These are phyloP conservation scores for Calycina herbarum DNA, from an alignment of 2,329 filamentous ascomycete genomes.

Conservation along the genomic window DNA sequence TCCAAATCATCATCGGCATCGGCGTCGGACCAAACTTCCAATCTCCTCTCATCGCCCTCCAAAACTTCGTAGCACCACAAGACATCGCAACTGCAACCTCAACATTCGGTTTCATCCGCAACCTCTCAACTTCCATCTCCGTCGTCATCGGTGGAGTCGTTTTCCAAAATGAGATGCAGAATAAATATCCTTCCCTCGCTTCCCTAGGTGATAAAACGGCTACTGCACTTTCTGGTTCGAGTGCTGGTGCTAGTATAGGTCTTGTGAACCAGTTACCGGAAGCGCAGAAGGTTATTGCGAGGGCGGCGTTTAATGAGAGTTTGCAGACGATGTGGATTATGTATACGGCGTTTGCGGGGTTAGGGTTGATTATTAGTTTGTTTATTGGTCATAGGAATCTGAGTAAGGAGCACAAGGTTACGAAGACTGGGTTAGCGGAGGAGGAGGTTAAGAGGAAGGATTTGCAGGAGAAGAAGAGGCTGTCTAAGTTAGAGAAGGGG, in stretches of 20 bases:
- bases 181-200: conserved; percentile 20
- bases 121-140: conserved; percentile 46
- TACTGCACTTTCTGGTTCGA: conserved; percentile 27
- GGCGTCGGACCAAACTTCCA: conserved; percentile 70
- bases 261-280: conserved; percentile 21
- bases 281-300: conserved; percentile 19
- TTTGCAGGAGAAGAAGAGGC: conserved; percentile 20
- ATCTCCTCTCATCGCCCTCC: conserved; percentile 65
- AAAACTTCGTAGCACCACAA: conserved; percentile 58
- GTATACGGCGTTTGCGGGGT: conserved; percentile 32
- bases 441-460: conserved; percentile 30
- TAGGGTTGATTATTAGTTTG: conserved; percentile 42
- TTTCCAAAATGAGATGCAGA: conserved; percentile 48
- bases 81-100: conserved; percentile 68
- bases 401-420: conserved; percentile 51
- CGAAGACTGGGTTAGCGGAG: conserved; percentile 25
- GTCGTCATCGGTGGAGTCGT: conserved; percentile 51
- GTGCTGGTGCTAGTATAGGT: conserved; percentile 25
- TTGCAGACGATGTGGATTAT: conserved; percentile 36
- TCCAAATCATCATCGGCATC: conserved; percentile 61
- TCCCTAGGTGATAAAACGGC: conserved; percentile 30
- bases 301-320: conserved; percentile 17
- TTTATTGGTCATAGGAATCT: conserved; percentile 47
- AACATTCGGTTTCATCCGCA: conserved; percentile 62
- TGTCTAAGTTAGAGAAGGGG: background rate